Evolutionary conservation across 1,284 basidiomycete genomes (phyloP), one percentile per base, ranked within the genome.

Genomic region (Puccinia horiana): DNA sequence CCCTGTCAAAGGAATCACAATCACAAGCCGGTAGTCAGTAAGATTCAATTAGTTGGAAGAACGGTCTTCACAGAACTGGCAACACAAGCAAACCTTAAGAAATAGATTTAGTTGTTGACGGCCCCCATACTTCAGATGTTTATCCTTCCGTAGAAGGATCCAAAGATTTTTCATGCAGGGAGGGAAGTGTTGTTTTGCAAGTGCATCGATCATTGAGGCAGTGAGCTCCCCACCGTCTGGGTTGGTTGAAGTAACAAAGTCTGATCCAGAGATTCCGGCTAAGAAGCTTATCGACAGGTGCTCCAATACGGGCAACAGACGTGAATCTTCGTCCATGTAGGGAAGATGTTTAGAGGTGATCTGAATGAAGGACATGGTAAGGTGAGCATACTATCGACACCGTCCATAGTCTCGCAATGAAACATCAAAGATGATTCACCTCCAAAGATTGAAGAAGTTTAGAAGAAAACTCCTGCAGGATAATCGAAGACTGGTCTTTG

Each of bases 271-370:
- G 52, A 96, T 91, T 72, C 97, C 97, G 0, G 94, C 93, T 49
- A 96, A 89, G 90, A 98, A 98, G 80, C 95, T 95, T 87, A 95
- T 92, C 11, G 95, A 96, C 20, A 99, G 90, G 86, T 98, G 96
- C 84, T 93, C 91, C 5, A 99, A 91, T 72, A 99, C 92, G 29
- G 96, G 96, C 23, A 95, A 88, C 4, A 99, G 89, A 49, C 97
- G 93, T 54, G 93, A 93, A 86, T 99, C 97, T 87, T 98, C 96
- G 85, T 99, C 96, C 76, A 99, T 89, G n/a, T 94, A 91, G 0
- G 96, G 96, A 5, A 99, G 90, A 35, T 92, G 91, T 86, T 93
- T 93, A 14, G 96, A 92, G 14, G 96, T 98, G 84, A 91, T 86
- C 94, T 95, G 84, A 8, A 65, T n/a, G 47, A 5, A 73, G 72